These are phyloP conservation scores for Micractinium sp. DNA, from an alignment of 139 green algal genomes.

Conservation along the genomic window DNA sequence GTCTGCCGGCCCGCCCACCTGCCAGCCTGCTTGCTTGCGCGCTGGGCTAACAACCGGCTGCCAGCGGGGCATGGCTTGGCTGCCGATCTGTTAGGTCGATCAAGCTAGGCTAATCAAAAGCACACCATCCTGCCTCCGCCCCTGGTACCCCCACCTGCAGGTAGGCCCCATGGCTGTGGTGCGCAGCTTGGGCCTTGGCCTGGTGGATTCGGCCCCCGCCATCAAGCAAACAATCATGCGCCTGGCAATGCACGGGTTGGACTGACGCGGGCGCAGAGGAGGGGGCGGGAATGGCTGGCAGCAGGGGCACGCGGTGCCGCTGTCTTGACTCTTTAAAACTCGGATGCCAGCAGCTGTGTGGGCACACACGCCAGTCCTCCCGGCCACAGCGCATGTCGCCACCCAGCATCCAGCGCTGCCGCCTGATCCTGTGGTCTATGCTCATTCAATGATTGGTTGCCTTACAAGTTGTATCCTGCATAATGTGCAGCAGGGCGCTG, in stretches of 20 bases:
- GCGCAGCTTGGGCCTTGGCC: background rate
- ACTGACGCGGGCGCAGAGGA: background rate
- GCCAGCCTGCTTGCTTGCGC: no score
- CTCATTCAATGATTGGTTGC: no score
- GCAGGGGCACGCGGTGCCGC: background rate
- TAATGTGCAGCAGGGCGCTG: no score
- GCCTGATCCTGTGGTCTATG: no score
- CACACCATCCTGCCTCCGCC: background rate
- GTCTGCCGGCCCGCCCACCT: no score
- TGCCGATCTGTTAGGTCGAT: no score
- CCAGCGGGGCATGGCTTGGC: background rate
- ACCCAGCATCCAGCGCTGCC: no score
- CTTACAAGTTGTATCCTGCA: no score
- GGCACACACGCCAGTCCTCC: background rate
- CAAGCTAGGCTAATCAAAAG: background rate
- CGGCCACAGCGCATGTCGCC: background rate
- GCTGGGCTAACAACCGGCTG: no score
- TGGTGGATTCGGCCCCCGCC: background rate
- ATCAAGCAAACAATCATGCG: conserved; percentile 8
- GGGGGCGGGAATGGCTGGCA: no score
- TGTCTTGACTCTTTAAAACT: background rate
- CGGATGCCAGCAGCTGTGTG: background rate
- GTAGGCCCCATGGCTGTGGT: background rate
- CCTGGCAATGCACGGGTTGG: conserved; percentile 16
- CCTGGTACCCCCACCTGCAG: background rate